These are phyloP conservation scores for Volvox africanus DNA, from an alignment of 139 green algal species.

Conservation along the genomic window DNA sequence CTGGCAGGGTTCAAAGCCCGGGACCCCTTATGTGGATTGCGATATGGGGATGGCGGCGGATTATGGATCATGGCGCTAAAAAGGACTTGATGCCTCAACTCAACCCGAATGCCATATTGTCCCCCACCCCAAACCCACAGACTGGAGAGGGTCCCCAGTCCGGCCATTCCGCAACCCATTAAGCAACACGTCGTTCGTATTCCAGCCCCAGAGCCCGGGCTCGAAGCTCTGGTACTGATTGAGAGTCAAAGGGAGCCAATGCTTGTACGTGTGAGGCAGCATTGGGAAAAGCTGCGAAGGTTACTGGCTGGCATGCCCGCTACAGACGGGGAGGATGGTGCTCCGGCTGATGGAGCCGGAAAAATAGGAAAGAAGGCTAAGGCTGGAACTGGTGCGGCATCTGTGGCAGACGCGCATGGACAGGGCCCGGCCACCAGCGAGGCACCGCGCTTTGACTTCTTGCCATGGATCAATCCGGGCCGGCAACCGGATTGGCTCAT, in stretches of 20 bases:
- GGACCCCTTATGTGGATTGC: not conserved
- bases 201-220: not conserved
- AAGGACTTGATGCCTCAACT: not conserved
- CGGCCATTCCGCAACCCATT: too few species aligned
- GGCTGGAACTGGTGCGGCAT: not conserved
- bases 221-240: not conserved
- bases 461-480: not conserved
- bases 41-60: too few species aligned
- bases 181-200: not conserved
- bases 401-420: not conserved
- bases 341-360: not conserved
- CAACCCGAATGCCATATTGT: not conserved
- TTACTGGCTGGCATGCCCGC: not conserved
- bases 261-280: slow-evolving; percentile 17
- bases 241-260: not conserved
- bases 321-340: not conserved
- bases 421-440: not conserved
- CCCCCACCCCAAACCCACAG: not conserved
- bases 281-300: not conserved
- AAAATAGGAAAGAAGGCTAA: not conserved
- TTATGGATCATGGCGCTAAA: too few species aligned
- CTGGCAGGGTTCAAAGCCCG: not conserved
- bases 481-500: not conserved
- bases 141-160: not conserved
- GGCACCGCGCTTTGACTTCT: not conserved